Conservation (phyloP, 257 asterid genomes). For the Solanum lycopersicoides region DNA sequence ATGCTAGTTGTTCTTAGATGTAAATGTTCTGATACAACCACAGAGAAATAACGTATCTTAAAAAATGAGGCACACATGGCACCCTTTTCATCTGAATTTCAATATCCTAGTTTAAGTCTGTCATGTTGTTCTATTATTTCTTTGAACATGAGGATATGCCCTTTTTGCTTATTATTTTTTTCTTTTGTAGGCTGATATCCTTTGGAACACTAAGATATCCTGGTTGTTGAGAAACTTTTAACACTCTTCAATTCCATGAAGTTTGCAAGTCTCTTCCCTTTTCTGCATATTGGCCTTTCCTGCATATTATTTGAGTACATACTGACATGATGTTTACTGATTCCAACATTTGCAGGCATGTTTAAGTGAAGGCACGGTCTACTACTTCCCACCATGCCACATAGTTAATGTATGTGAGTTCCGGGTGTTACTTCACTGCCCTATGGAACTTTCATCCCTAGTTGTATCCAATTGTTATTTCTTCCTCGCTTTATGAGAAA, state of each 20-base stretch:
- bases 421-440: constrained; percentile 61
- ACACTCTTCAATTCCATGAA: neutral
- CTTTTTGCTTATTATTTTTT: too few species aligned
- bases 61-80: too few species aligned
- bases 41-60: too few species aligned
- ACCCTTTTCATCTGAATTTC: too few species aligned
- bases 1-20: too few species aligned
- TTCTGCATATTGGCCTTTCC: neutral
- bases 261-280: constrained; percentile 10
- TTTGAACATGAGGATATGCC: too few species aligned
- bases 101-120: too few species aligned
- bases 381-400: constrained; percentile 76
- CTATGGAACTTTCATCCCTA: constrained; percentile 68
- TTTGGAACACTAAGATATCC: neutral
- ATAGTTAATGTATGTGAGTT: constrained; percentile 55
- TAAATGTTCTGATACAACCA: too few species aligned
- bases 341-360: constrained; percentile 52
- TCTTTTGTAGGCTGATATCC: neutral
- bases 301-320: neutral
- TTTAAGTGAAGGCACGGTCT: constrained; percentile 68
- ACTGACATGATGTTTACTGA: neutral
- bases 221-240: neutral
- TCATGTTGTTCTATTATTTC: too few species aligned
- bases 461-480: constrained; percentile 29
- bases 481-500: neutral